Evolutionary conservation across 176 grass and related monocot species (phyloP).

Genomic region (Chrysopogon serrulatus): DNA sequence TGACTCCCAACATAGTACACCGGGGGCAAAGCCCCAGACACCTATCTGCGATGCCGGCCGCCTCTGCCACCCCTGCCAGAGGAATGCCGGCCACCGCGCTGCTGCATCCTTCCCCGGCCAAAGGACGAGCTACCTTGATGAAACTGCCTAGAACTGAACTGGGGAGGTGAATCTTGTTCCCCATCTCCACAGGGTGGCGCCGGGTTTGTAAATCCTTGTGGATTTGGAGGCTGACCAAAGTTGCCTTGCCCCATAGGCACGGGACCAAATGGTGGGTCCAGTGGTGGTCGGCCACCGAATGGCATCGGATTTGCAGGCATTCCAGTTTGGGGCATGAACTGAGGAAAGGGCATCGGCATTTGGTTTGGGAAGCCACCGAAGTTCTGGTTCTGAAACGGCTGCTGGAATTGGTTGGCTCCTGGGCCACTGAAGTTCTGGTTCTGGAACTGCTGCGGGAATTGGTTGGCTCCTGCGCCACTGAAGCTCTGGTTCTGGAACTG

Average conservation of each 20-base stretch:
- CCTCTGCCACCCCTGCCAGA: constrained; percentile 42
- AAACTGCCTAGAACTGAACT: constrained; percentile 40
- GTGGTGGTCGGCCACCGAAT: constrained; percentile 16
- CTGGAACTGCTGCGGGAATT: constrained; percentile 39
- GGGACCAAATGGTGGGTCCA: constrained; percentile 29
- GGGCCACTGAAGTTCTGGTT: constrained; percentile 44
- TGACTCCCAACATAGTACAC: background rate
- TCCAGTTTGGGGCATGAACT: constrained; percentile 24
- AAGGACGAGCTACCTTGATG: constrained; percentile 48
- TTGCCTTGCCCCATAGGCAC: constrained; percentile 31
- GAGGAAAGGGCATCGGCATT: constrained; percentile 38
- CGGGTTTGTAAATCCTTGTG: constrained; percentile 21
- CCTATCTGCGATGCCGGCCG: constrained; percentile 27
- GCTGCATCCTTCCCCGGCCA: constrained; percentile 35
- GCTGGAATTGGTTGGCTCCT: too few species aligned
- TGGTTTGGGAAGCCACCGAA: constrained; percentile 32
- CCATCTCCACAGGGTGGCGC: background rate
- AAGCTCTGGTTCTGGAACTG: constrained; percentile 50
- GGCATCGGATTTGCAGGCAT: constrained; percentile 19
- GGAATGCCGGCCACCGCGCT: constrained; percentile 48
- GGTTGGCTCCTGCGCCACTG: constrained; percentile 15
- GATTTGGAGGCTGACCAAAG: constrained; percentile 19
- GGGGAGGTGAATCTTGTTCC: constrained; percentile 5
- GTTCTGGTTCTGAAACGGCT: too few species aligned
- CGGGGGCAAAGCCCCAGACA: background rate